These are phyloP conservation scores for Bacterosira constricta DNA, from an alignment of 108 stramenopile genomes.

Conservation along the genomic window DNA sequence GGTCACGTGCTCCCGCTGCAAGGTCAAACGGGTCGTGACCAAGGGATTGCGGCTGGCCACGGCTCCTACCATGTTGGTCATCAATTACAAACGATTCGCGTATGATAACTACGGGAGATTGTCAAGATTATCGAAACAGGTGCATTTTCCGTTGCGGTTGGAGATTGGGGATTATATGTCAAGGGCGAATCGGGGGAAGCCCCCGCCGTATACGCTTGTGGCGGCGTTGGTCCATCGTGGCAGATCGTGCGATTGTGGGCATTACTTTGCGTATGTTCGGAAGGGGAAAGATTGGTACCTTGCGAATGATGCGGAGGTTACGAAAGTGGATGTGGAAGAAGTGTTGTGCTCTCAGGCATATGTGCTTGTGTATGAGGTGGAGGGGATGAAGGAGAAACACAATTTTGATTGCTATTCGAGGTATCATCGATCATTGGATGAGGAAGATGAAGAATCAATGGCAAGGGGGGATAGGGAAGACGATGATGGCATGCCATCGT, in stretches of 20 bases:
- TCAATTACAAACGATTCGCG: conserved; percentile 86
- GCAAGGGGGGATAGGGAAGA: not conserved
- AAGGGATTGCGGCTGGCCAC: conserved; percentile 85
- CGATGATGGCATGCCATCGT: conserved; percentile 2
- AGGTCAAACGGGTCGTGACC: conserved; percentile 65
- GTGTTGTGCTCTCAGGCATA: conserved; percentile 84
- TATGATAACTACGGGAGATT: conserved; percentile 73
- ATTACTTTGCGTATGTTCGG: conserved; percentile 84
- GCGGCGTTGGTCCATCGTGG: conserved; percentile 84
- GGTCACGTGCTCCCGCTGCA: conserved; percentile 74
- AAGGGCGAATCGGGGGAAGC: conserved; percentile 73
- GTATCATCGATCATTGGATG: conserved; percentile 41
- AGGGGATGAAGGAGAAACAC: conserved; percentile 55
- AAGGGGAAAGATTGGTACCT: conserved; percentile 75
- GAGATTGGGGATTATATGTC: conserved; percentile 84
- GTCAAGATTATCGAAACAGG: conserved; percentile 66
- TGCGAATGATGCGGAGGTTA: conserved; percentile 74
- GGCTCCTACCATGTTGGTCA: conserved; percentile 83
- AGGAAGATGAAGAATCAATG: conserved; percentile 16
- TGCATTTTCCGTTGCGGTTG: conserved; percentile 66
- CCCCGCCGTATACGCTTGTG: conserved; percentile 78
- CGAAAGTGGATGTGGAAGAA: conserved; percentile 65
- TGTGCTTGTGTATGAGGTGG: conserved; percentile 69
- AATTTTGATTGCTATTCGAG: conserved; percentile 50
- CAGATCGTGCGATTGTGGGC: conserved; percentile 76